Percentiles rank a stretch among this genome's conserved stretches.
Conservation (phyloP, 177 flowering plant genomes). For the Vitis hybrid region DNA sequence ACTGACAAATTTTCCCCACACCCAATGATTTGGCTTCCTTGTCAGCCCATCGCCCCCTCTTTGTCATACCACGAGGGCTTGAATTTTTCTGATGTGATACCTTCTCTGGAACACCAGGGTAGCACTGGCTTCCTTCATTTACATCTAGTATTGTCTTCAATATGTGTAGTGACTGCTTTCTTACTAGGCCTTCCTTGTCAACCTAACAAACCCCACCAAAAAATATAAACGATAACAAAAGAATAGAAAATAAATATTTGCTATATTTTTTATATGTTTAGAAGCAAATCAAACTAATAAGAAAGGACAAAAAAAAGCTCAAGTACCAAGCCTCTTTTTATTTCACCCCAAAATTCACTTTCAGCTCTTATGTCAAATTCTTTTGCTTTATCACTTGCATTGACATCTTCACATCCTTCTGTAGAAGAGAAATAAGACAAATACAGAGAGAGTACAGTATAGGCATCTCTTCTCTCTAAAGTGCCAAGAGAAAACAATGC, state of each 20-base stretch:
- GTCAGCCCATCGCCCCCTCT: conserved; percentile 81
- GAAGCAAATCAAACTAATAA: background rate
- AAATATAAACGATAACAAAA: conserved; percentile 3
- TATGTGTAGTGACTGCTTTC: conserved; percentile 83
- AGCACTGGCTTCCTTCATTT: conserved; percentile 26
- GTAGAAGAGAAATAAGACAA: conserved; percentile 39
- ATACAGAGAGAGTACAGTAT: conserved; percentile 61
- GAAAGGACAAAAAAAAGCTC: conserved; percentile 6
- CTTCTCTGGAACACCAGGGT: conserved; percentile 26
- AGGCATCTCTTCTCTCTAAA: conserved; percentile 83
- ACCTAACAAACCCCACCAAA: conserved; percentile 42
- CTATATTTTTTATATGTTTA: background rate
- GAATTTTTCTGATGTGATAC: conserved; percentile 24
- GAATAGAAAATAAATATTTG: background rate
- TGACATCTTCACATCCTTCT: conserved; percentile 30
- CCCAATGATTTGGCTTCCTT: conserved; percentile 91
- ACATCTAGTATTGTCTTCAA: conserved; percentile 47
- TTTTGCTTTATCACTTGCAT: conserved; percentile 24
- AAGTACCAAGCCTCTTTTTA: conserved; percentile 82
- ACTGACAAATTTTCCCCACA: conserved; percentile 47
- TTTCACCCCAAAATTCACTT: conserved; percentile 77
- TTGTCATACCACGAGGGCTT: conserved; percentile 45
- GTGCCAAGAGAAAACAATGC: conserved; percentile 60
- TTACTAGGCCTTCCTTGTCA: conserved; percentile 71
- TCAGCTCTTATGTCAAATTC: conserved; percentile 61